Evolutionary conservation across 2,329 filamentous ascomycete genomes (phyloP).

Genomic region (Colletotrichum lindemuthianum): DNA sequence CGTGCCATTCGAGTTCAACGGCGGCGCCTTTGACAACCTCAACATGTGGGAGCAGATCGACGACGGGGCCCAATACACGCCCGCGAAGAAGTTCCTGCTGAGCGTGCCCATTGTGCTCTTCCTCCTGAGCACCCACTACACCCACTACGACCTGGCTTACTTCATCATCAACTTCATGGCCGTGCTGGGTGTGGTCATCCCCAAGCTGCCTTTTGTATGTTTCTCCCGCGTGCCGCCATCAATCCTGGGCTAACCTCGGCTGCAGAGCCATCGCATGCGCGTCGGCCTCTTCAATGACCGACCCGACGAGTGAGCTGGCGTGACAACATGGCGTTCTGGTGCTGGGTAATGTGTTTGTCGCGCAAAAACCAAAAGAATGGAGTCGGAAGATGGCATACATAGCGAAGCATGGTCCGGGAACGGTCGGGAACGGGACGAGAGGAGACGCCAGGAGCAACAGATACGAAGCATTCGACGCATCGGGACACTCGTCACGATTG

Average conservation of each 20-base stretch:
- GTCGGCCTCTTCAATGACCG: slow-evolving; percentile 78
- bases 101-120: slow-evolving; percentile 95
- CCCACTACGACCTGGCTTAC: slow-evolving; percentile 95
- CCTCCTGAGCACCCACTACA: slow-evolving; percentile 97
- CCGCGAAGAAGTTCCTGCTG: slow-evolving; percentile 97
- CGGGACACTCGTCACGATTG: slow-evolving; percentile 16
- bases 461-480: slow-evolving; percentile 14
- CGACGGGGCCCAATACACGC: slow-evolving; percentile 98
- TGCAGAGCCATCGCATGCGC: slow-evolving; percentile 79
- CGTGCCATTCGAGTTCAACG: slow-evolving; percentile 98
- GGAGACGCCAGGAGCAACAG: slow-evolving; percentile 13
- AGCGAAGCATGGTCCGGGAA: slow-evolving; percentile 34
- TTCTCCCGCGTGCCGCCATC: not conserved
- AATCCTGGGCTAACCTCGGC: slow-evolving; percentile 41
- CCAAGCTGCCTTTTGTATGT: slow-evolving; percentile 94
- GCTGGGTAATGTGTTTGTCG: slow-evolving; percentile 29
- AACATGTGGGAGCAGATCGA: slow-evolving; percentile 99
- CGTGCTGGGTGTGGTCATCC: slow-evolving; percentile 91
- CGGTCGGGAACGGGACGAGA: not conserved
- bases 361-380: slow-evolving; percentile 29
- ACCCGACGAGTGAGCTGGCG: slow-evolving; percentile 64
- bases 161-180: slow-evolving; percentile 98
- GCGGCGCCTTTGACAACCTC: slow-evolving; percentile 97
- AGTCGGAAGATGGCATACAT: slow-evolving; percentile 34
- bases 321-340: slow-evolving; percentile 29